Conservation (phyloP, 2,329 filamentous ascomycete species). For the Grosmannia huntii region DNA sequence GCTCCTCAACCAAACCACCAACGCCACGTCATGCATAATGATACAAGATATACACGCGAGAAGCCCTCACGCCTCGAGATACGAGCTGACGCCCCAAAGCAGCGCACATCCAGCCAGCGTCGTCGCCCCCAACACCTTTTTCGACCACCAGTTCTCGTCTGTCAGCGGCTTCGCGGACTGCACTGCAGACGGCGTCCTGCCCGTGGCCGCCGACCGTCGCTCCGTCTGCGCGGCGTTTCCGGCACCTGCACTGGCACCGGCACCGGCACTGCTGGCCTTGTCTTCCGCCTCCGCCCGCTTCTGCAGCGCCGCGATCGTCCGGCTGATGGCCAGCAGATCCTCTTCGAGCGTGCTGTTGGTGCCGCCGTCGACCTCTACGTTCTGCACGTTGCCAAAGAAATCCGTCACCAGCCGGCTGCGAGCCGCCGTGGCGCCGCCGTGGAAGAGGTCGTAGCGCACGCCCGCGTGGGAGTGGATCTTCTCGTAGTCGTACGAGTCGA, state of each 20-base stretch:
- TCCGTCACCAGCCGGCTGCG: conserved; percentile 78
- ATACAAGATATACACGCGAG: not conserved
- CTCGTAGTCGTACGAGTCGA: conserved; percentile 87
- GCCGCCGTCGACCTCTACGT: conserved; percentile 71
- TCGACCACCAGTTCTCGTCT: conserved; percentile 54
- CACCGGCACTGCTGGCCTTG: not conserved
- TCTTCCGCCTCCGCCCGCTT: conserved; percentile 28
- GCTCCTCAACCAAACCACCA: not conserved
- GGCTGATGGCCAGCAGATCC: conserved; percentile 66
- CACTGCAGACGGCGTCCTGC: conserved; percentile 6
- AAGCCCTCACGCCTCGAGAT: conserved; percentile 24
- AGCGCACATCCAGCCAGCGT: conserved; percentile 48
- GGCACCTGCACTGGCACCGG: not conserved
- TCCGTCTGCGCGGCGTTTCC: not conserved
- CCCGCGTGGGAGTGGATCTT: conserved; percentile 93
- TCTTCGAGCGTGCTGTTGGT: conserved; percentile 41
- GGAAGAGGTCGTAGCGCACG: conserved; percentile 90
- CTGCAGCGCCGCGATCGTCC: conserved; percentile 44
- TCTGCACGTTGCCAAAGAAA: conserved; percentile 97
- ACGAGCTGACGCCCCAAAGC: conserved; percentile 45
- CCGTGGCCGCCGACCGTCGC: not conserved
- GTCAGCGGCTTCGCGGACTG: conserved; percentile 47
- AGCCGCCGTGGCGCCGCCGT: conserved; percentile 64
- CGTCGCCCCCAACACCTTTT: conserved; percentile 49
- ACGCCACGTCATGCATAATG: too few species aligned